Evolutionary conservation across 129 eudicot species (phyloP).

Genomic region (Lactuca sativa): DNA sequence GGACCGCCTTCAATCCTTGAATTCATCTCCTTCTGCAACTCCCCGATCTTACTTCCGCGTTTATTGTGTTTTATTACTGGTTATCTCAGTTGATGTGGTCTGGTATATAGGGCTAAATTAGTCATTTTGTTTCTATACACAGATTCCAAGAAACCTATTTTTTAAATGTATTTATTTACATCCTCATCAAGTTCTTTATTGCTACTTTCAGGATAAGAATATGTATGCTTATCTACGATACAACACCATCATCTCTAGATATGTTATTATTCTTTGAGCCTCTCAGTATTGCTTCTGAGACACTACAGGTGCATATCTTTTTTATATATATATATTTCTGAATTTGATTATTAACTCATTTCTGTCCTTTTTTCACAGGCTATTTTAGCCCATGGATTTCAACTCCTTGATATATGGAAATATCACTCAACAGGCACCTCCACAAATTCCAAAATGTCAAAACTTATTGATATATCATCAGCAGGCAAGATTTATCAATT

Average conservation of each 20-base stretch:
- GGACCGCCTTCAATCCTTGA: conserved; percentile 91
- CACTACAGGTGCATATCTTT: conserved; percentile 57
- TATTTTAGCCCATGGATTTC: conserved; percentile 87
- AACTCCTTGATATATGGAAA: conserved; percentile 75
- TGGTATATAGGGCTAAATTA: conserved; percentile 44
- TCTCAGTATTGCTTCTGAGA: conserved; percentile 82
- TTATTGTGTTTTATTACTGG: conserved; percentile 76
- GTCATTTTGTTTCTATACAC: background rate
- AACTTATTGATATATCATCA: conserved; percentile 64
- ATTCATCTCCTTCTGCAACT: conserved; percentile 96
- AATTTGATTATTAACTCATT: background rate
- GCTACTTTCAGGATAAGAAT: conserved; percentile 58
- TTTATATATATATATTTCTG: no score
- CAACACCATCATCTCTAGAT: conserved; percentile 51
- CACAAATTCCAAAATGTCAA: conserved; percentile 52
- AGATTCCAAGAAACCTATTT: background rate
- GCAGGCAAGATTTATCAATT: conserved; percentile 44
- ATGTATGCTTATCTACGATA: conserved; percentile 47
- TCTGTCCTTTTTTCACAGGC: conserved; percentile 42
- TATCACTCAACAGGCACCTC: conserved; percentile 64
- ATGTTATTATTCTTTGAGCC: conserved; percentile 88
- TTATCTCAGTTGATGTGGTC: conserved; percentile 59
- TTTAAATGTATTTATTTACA: no score
- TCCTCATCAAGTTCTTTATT: background rate
- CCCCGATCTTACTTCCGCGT: conserved; percentile 93